Conservation (phyloP, 768 basidiomycete genomes). For the Flagelloscypha sp. region DNA sequence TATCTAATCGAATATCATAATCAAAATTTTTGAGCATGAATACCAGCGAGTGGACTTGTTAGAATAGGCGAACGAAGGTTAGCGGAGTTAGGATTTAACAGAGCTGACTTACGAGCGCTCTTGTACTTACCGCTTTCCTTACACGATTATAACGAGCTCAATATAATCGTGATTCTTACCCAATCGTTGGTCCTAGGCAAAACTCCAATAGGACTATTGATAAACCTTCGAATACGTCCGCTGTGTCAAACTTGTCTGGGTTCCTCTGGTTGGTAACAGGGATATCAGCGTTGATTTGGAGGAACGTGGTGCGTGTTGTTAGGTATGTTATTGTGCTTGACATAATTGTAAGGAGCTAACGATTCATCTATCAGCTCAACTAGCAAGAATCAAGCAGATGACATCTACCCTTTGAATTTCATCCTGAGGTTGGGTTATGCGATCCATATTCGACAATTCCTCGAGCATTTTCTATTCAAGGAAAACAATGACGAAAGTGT, state of each 20-base stretch:
- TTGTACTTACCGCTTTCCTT: too few species aligned
- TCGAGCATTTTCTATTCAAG: too few species aligned
- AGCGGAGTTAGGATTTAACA: too few species aligned
- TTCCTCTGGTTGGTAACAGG: conserved; percentile 80
- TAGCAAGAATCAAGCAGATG: background rate
- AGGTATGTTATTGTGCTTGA: conserved; percentile 75
- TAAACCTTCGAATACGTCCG: conserved; percentile 70
- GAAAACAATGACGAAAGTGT: too few species aligned
- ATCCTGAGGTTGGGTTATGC: conserved; percentile 92
- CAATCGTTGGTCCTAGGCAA: too few species aligned
- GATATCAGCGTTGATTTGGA: conserved; percentile 68
- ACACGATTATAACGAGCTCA: too few species aligned
- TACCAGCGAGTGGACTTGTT: too few species aligned
- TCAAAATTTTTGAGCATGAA: too few species aligned
- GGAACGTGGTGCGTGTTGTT: conserved; percentile 65
- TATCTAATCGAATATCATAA: too few species aligned
- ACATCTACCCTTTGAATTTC: conserved; percentile 82
- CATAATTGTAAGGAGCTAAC: conserved; percentile 81
- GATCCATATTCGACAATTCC: conserved; percentile 91
- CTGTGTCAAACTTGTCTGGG: conserved; percentile 60
- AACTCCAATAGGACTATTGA: background rate
- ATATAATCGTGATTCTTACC: too few species aligned
- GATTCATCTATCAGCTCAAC: background rate
- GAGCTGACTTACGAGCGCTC: too few species aligned
- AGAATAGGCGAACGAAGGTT: too few species aligned